phyloP scores from a whole-genome alignment of 177 flowering plant genomes.

The Vitis hybrid region DNA sequence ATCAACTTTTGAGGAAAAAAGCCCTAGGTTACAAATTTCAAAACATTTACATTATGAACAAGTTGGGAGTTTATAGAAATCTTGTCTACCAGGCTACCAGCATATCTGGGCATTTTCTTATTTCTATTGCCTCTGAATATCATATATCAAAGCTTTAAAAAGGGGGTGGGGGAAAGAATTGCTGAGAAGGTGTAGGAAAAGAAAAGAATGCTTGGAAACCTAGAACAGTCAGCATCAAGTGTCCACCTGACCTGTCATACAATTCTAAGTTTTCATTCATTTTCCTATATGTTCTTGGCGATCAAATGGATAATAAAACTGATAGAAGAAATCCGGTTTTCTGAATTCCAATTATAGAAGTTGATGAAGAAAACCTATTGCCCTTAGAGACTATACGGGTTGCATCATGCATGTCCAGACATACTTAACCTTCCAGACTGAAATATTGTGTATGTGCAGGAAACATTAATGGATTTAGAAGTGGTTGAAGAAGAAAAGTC shows the following conservation, averaged over 20 bases:
- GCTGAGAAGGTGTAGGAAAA: not conserved
- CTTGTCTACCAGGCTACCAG: too few species aligned
- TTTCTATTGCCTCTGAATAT: too few species aligned
- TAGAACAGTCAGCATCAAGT: not conserved
- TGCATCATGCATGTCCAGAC: too few species aligned
- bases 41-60: not conserved
- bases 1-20: not conserved
- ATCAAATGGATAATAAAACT: not conserved
- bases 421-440: too few species aligned
- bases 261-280: not conserved
- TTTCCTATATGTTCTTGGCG: not conserved
- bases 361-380: too few species aligned
- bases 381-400: too few species aligned
- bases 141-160: too few species aligned
- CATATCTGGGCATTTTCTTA: too few species aligned
- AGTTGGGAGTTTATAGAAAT: too few species aligned
- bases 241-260: too few species aligned
- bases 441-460: conserved; percentile 13
- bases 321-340: not conserved
- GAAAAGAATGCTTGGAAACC: not conserved
- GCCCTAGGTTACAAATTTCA: not conserved
- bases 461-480: conserved; percentile 12
- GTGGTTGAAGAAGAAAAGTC: conserved; percentile 36
- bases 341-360: not conserved
- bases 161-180: too few species aligned